phyloP scores from a whole-genome alignment of 2,329 filamentous ascomycete species.

The Colletotrichum sp. region DNA sequence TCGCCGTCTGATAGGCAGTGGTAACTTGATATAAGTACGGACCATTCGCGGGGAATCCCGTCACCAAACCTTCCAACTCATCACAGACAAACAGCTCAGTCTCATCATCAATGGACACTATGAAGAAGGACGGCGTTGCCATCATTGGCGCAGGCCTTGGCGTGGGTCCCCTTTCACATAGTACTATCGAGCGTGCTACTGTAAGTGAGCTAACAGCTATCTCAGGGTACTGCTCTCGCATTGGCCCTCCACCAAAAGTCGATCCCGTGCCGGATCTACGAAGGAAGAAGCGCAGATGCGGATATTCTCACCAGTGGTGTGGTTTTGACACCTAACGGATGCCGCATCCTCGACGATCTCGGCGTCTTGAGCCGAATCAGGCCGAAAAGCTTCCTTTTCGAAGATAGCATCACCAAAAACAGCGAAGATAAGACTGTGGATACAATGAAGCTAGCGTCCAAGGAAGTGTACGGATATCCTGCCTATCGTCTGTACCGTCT shows the following conservation, averaged over 20 bases:
- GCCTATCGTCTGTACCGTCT: not conserved
- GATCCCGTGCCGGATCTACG: not conserved
- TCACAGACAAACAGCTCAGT: not conserved
- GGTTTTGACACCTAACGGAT: not conserved
- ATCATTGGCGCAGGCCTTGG: not conserved
- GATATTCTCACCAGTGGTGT: not conserved
- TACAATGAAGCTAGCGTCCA: not conserved
- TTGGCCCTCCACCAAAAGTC: not conserved
- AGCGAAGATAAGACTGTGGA: not conserved
- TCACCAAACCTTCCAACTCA: not conserved
- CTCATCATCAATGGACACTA: not conserved
- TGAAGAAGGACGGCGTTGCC: not conserved
- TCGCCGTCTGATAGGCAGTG: not conserved
- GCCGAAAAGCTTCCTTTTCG: not conserved
- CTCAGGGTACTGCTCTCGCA: not conserved
- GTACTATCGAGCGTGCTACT: not conserved
- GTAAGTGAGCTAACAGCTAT: not conserved
- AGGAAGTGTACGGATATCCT: not conserved
- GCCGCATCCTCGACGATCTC: not conserved
- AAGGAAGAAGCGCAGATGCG: not conserved
- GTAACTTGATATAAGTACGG: not conserved
- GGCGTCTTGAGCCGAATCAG: not conserved
- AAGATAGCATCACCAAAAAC: not conserved
- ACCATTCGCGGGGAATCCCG: not conserved
- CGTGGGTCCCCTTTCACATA: not conserved